Conservation (phyloP, 768 basidiomycete genomes). For the Melanogaster broomeanus region DNA sequence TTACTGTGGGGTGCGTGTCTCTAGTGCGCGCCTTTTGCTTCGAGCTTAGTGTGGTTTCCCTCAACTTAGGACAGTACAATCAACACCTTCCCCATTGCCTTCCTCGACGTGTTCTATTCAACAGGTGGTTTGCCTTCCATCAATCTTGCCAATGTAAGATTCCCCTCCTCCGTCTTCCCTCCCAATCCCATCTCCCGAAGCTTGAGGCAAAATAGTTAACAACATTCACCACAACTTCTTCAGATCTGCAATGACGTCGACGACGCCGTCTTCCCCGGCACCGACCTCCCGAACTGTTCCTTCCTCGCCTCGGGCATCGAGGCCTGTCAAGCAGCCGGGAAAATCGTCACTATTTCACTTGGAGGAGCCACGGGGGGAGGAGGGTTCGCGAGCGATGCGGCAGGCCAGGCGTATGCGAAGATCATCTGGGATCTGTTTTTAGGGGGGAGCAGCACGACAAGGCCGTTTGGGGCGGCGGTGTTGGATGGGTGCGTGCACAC, state of each 20-base stretch:
- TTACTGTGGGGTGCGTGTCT: conserved; percentile 29
- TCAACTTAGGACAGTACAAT: conserved; percentile 51
- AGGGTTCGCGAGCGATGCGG: conserved; percentile 57
- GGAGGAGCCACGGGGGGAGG: conserved; percentile 65
- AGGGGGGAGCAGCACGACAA: conserved; percentile 58
- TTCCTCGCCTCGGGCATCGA: conserved; percentile 62
- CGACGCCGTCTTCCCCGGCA: conserved; percentile 61
- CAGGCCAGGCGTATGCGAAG: conserved; percentile 60
- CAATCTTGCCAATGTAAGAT: conserved; percentile 57
- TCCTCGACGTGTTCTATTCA: conserved; percentile 60
- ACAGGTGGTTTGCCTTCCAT: conserved; percentile 58
- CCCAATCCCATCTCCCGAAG: too few relatives aligned
- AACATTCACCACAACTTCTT: background rate
- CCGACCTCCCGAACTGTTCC: conserved; percentile 60
- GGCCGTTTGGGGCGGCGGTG: conserved; percentile 72
- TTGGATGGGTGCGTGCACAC: conserved; percentile 59
- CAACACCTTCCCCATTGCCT: conserved; percentile 62
- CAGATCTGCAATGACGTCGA: conserved; percentile 65
- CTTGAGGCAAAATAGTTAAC: background rate
- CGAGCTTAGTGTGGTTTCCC: background rate
- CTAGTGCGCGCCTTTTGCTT: background rate
- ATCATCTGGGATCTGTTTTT: conserved; percentile 72
- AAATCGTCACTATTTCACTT: conserved; percentile 57
- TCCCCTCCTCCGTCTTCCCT: too few relatives aligned
- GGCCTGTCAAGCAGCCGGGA: conserved; percentile 65